Percentiles rank a stretch among this genome's conserved stretches.
phyloP scores from a whole-genome alignment of 129 eudicot genomes.

The Pseudognaphalium luteoalbum region DNA sequence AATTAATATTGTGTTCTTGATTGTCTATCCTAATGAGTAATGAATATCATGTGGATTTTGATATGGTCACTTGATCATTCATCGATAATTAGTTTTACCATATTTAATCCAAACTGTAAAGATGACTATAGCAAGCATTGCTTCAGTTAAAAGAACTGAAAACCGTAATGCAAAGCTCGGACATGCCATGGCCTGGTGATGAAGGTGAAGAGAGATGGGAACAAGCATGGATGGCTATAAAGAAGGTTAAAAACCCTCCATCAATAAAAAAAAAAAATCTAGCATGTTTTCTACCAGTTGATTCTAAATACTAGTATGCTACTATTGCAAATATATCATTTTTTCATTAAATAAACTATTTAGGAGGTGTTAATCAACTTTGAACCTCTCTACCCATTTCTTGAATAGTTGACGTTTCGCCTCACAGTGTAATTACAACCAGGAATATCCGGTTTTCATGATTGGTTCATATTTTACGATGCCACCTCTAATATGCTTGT shows the following conservation, averaged over 20 bases:
- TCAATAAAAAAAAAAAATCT: not conserved
- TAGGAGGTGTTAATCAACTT: not conserved
- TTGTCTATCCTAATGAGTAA: not conserved
- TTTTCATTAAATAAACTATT: too few species aligned
- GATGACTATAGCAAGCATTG: slow-evolving; percentile 21
- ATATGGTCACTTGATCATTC: not conserved
- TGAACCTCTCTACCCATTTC: not conserved
- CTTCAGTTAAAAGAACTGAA: slow-evolving; percentile 81
- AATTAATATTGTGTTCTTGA: not conserved
- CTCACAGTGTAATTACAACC: not conserved
- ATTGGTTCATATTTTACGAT: not conserved
- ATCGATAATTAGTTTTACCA: not conserved
- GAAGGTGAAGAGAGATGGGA: slow-evolving; percentile 91
- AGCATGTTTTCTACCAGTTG: not conserved
- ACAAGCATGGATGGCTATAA: slow-evolving; percentile 96
- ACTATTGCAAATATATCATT: too few species aligned
- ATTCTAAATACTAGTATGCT: too few species aligned
- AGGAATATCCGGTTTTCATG: not conserved
- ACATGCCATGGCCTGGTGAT: slow-evolving; percentile 99
- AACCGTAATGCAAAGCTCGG: slow-evolving; percentile 72
- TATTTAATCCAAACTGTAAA: not conserved
- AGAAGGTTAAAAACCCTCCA: slow-evolving; percentile 57
- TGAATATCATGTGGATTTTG: not conserved
- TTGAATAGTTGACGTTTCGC: not conserved
- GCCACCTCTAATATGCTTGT: slow-evolving; percentile 6